Base-by-base conservation (phyloP, 345 rosid genomes). In the Euphorbia peplus region DNA sequence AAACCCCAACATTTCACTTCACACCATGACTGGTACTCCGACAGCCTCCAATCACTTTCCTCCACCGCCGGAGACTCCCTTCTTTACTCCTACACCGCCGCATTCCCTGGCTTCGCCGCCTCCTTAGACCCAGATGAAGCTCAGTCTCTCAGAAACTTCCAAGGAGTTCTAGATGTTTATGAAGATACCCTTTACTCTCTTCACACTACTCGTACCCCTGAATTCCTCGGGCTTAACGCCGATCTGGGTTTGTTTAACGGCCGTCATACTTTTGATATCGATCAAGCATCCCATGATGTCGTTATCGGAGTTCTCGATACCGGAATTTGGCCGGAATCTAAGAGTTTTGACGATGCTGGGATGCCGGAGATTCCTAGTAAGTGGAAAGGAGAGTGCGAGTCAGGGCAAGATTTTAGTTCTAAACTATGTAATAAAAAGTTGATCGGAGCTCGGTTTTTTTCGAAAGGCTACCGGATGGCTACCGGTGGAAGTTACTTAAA, bases 311-410 rank as follows among this genome's bases (percentile, higher is more conserved):
- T 93, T 21, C 82, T 93, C 0, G 98, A 93, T 50, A 89, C 96
- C 0, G 98, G 98, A 1, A 86, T 90, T 16, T 90, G 93, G 98
- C 98, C 98, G 0, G 97, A 89, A 73, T 87, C 90, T 0, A 80
- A 74, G 60, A 86, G 92, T 15, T 90, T 79, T 24, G 85, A 83
- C 56, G 98, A 89, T 54, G 37, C 80, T 0, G 89, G 83, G 2
- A 89, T 90, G 93, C 82, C 97, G 0, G 86, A 64, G 71, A 76
- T 90, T 63, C 95, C 98, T 0, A 54, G 79, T 0, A 78, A 78
- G 57, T 93, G 98, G 98, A 70, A 51, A 11, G 98, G 98, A 0
- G 66, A 73, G 76, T 93, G 98, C 63, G 92, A 87, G 63, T 74
- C 89, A 1, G 96, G 85, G 1, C 47, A 83, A 1, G 97, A 93